These are phyloP conservation scores for Globisporangium perplexum DNA, from an alignment of 352 stramenopile genomes.

Conservation along the genomic window DNA sequence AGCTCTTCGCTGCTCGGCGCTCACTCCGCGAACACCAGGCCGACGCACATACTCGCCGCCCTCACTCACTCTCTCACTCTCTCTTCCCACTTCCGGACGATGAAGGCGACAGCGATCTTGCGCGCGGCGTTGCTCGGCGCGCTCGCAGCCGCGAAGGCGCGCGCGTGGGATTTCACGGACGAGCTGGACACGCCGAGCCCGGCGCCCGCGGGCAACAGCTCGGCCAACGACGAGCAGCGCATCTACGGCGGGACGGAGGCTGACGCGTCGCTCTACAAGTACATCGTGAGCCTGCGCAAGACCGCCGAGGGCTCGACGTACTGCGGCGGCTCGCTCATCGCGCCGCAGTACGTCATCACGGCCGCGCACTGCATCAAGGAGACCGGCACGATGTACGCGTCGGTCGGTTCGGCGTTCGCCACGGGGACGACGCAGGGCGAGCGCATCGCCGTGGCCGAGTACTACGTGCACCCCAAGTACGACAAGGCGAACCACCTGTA, in stretches of 20 bases:
- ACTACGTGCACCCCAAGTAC: constrained; percentile 49
- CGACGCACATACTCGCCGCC: background rate
- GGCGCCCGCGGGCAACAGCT: constrained; percentile 11
- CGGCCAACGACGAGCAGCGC: constrained; percentile 35
- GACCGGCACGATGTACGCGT: constrained; percentile 34
- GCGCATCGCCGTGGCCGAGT: constrained; percentile 37
- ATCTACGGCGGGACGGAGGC: constrained; percentile 59
- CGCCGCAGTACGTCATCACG: constrained; percentile 59
- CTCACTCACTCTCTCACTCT: too few species aligned
- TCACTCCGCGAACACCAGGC: background rate
- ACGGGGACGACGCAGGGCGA: constrained; percentile 35
- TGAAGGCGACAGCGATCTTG: constrained; percentile 12
- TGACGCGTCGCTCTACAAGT: constrained; percentile 43
- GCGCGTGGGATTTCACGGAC: constrained; percentile 22
- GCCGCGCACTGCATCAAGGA: constrained; percentile 68
- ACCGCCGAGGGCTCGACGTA: constrained; percentile 33
- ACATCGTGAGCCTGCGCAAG: constrained; percentile 51
- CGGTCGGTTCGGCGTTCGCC: constrained; percentile 39
- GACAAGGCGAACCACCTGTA: constrained; percentile 41
- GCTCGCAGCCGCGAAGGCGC: constrained; percentile 1
- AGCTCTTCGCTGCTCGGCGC: background rate
- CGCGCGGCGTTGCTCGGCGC: constrained; percentile 4
- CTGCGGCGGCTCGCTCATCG: constrained; percentile 63
- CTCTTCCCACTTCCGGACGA: background rate
- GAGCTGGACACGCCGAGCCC: constrained; percentile 5